Evolutionary conservation across 108 stramenopile genomes (phyloP), one percentile per base, ranked within the genome.

Genomic region (Cyclotella distinguenda): DNA sequence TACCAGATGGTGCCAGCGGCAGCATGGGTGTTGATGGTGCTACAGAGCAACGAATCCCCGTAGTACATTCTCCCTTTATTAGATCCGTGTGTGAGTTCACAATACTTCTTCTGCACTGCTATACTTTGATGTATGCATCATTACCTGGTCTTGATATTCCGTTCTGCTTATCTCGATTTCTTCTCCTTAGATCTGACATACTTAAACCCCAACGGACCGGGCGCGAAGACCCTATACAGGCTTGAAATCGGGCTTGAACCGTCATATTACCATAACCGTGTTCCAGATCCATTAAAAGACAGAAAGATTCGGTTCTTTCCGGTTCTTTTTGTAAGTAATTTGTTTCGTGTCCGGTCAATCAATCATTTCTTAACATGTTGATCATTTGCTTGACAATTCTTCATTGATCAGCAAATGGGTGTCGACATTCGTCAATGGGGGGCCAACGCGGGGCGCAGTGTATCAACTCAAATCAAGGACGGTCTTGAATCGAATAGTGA

Each of bases 351-450:
- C n/a, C n/a, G n/a, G n/a, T n/a, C n/a, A n/a, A n/a, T n/a, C n/a
- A n/a, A n/a, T n/a, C n/a, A n/a, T n/a, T n/a, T n/a, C n/a, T n/a
- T n/a, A n/a, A n/a, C n/a, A n/a, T n/a, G n/a, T n/a, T n/a, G n/a
- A n/a, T n/a, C n/a, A n/a, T n/a, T n/a, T n/a, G n/a, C n/a, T n/a
- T n/a, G n/a, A n/a, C n/a, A n/a, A n/a, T n/a, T n/a, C n/a, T n/a
- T n/a, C n/a, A n/a, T n/a, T n/a, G n/a, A n/a, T n/a, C n/a, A n/a
- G n/a, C 86, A 95, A 68, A 90, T 95, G 60, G 94, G 94, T 19
- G 94, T 95, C 1, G 94, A 95, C 57, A 91, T 95, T 71, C 83
- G 87, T 1, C 94, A 95, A 64, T 88, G 87, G 87, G 91, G 89
- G 42, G 88, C 79, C 1, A 77, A 91, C 62, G 76, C 85, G 4